Evolutionary conservation across 2,329 filamentous ascomycete species (phyloP).

Genomic region (Epichloe gansuensis): DNA sequence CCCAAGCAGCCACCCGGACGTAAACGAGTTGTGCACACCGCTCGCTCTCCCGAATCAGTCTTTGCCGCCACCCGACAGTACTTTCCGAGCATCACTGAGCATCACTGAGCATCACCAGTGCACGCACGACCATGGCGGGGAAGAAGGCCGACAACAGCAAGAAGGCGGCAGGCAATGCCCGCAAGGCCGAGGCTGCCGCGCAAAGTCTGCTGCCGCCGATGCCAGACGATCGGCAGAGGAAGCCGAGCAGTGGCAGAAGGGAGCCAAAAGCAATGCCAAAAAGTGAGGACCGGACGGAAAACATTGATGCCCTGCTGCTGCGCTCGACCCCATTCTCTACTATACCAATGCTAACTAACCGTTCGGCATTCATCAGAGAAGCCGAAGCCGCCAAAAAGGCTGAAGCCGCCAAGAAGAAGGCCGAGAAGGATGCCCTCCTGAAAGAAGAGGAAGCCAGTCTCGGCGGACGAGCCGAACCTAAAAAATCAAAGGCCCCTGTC

Average conservation of each 20-base stretch:
- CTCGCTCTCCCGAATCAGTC: neutral
- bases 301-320: neutral
- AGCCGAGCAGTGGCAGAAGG: conserved; percentile 70
- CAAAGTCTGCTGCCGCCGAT: conserved; percentile 58
- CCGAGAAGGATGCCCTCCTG: conserved; percentile 73
- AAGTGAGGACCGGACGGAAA: conserved; percentile 46
- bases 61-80: neutral
- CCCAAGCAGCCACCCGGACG: conserved; percentile 1
- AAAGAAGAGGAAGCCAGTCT: conserved; percentile 67
- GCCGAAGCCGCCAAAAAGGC: conserved; percentile 53
- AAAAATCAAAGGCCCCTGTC: conserved; percentile 54
- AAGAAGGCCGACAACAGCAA: conserved; percentile 78
- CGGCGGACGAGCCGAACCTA: conserved; percentile 46
- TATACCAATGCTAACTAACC: conserved; percentile 2
- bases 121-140: conserved; percentile 43
- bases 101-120: conserved; percentile 2
- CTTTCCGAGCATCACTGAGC: conserved; percentile 4
- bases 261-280: conserved; percentile 72
- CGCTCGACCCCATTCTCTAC: neutral
- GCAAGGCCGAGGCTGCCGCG: conserved; percentile 82
- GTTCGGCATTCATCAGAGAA: conserved; percentile 16
- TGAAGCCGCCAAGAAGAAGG: conserved; percentile 83
- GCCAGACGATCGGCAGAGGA: conserved; percentile 56
- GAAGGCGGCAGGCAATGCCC: conserved; percentile 79
- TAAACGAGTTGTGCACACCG: neutral